Evolutionary conservation across 176 grass and related monocot genomes (phyloP), one percentile per base, ranked within the genome.

Genomic region (Metroxylon sagu): DNA sequence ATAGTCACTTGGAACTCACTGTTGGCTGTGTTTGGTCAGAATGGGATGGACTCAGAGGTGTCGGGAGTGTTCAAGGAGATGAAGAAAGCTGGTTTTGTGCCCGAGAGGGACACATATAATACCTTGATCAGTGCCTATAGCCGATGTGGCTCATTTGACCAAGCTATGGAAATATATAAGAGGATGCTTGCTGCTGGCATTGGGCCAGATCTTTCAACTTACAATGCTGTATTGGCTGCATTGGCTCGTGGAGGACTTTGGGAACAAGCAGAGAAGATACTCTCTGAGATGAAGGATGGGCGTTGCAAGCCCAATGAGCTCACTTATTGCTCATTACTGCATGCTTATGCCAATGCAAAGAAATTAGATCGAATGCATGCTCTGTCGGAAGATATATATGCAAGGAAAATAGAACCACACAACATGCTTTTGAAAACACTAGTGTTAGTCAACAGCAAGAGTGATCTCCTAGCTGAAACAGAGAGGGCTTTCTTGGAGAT

Each of bases 161-260:
- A 91, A 75, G 81, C 93, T 82, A 97, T 97, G 84, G 78, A 88
- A 58, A 80, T 97, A 65, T 97, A 97, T 76, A 83, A 76, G 78
- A 80, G 81, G 60, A 97, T 97, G 93, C 69, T 97, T 29, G 78
- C 77, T 67, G 84, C 84, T 19, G 84, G 84, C 35, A 91, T 85
- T 59, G 67, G 72, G 66, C 84, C 87, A 52, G 87, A 97, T 54
- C 68, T 83, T 67, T 91, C 81, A 0, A 97, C 84, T 25, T 91
- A 91, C 35, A 97, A 97, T 50, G 78, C 87, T 72, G 84, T 85
- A 70, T 57, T 97, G 5, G 77, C 93, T 78, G 93, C 93, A 53
- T 54, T 97, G 57, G 84, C 76, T 75, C 84, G 87, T 2, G 73
- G 81, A 60, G 83, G 78, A 25, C 73, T 66, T 61, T 97, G 84